Conservation (phyloP, 176 grass and related monocot species). For the Hordeum marinum region DNA sequence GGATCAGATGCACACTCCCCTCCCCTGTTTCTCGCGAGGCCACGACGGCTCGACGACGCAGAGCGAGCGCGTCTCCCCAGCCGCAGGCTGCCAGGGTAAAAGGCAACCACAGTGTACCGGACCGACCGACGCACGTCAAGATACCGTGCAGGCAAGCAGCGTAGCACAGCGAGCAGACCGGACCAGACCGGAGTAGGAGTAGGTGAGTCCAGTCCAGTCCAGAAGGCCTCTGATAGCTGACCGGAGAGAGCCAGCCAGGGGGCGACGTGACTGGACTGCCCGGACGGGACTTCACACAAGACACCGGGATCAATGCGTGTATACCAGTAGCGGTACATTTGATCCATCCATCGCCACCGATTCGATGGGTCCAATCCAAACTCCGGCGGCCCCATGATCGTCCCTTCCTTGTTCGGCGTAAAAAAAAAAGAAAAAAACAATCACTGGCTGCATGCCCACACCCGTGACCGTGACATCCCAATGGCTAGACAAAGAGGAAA, state of each 20-base stretch:
- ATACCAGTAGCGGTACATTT: neutral
- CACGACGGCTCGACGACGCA: no score
- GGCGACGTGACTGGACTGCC: neutral
- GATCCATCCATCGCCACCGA: neutral
- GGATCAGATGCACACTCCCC: neutral
- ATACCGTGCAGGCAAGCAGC: no score
- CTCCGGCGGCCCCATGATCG: neutral
- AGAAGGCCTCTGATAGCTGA: neutral
- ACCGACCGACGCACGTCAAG: neutral
- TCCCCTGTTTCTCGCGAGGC: neutral
- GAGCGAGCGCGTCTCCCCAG: neutral
- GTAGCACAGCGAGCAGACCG: neutral
- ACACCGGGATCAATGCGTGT: neutral
- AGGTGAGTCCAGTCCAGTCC: neutral
- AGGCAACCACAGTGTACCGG: neutral
- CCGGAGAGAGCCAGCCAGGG: neutral
- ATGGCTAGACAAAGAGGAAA: no score
- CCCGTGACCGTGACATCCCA: no score
- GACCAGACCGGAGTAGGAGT: neutral
- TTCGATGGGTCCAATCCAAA: constrained; percentile 3
- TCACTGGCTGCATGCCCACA: no score
- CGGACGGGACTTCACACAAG: neutral
- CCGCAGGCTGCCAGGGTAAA: neutral
- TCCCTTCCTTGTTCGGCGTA: no score
- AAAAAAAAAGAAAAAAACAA: no score